These are phyloP conservation scores for Chaetomiaceae sp. DNA, from an alignment of 2,329 filamentous ascomycete species.

Conservation along the genomic window DNA sequence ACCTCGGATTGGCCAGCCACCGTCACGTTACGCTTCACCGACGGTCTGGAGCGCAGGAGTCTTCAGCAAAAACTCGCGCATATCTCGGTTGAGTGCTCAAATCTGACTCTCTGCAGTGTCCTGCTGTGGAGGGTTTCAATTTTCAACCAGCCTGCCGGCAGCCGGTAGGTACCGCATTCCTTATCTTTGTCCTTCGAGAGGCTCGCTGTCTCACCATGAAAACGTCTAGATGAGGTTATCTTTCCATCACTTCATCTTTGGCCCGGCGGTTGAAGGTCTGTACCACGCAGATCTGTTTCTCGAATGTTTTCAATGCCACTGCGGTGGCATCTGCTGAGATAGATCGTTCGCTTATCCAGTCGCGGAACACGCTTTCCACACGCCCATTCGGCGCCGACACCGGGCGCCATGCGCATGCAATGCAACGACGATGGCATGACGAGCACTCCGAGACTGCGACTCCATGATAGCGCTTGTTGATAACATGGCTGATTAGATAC, in stretches of 20 bases:
- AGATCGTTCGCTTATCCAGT: background rate
- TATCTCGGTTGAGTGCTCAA: slow-evolving; percentile 1
- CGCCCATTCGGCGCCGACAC: background rate
- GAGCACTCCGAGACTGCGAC: background rate
- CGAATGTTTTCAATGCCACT: background rate
- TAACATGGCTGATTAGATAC: background rate
- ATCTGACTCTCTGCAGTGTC: background rate
- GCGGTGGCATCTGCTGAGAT: no score
- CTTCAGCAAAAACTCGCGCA: background rate
- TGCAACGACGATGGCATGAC: background rate
- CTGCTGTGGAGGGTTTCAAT: background rate
- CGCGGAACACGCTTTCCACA: background rate
- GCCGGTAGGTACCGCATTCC: background rate
- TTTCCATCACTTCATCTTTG: no score
- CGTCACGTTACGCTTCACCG: slow-evolving; percentile 9
- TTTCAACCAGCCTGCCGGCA: background rate
- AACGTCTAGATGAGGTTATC: no score
- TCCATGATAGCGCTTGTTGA: background rate
- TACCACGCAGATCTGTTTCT: background rate
- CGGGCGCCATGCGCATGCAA: background rate
- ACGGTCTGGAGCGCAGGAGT: slow-evolving; percentile 5
- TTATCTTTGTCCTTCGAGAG: no score
- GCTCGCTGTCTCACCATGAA: no score
- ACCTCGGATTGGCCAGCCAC: slow-evolving; percentile 13
- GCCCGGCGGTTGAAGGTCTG: no score